phyloP scores from a whole-genome alignment of 805 yeast species.

The Lipomyces yamadae region DNA sequence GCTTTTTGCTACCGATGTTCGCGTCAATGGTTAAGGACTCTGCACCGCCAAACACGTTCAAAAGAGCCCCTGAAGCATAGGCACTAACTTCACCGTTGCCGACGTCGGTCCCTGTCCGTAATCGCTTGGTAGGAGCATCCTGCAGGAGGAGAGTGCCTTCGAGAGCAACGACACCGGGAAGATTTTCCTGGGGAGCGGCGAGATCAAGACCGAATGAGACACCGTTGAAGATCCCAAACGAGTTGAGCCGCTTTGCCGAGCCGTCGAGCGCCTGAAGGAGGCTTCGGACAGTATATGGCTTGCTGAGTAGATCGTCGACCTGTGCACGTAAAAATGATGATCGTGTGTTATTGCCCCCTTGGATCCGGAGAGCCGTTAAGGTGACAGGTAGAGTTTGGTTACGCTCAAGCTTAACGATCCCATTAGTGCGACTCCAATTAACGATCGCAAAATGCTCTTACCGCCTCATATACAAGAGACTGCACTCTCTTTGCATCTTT shows the following conservation, averaged over 20 bases:
- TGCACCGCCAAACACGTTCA: conserved; percentile 71
- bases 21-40: conserved; percentile 60
- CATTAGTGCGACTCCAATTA: background rate
- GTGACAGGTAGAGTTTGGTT: conserved; percentile 42
- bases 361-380: conserved; percentile 41
- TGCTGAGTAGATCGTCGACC: conserved; percentile 44
- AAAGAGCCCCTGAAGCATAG: conserved; percentile 71
- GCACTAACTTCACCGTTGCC: conserved; percentile 99
- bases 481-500: conserved; percentile 13
- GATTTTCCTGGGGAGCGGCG: conserved; percentile 20
- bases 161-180: conserved; percentile 28
- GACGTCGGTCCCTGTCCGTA: conserved; percentile 92
- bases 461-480: conserved; percentile 24
- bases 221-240: conserved; percentile 43
- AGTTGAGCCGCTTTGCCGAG: conserved; percentile 41
- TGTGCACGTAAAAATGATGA: conserved; percentile 43
- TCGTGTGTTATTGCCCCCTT: conserved; percentile 43
- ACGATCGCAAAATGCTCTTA: conserved; percentile 10
- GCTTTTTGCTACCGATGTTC: conserved; percentile 64
- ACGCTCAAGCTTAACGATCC: conserved; percentile 30
- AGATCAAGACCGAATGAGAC: conserved; percentile 41
- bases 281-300: conserved; percentile 39
- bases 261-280: conserved; percentile 42
- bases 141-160: conserved; percentile 38
- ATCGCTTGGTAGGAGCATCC: conserved; percentile 66